Conservation (phyloP, 148 eudicot species). For the Camellia lanceoleosa region DNA sequence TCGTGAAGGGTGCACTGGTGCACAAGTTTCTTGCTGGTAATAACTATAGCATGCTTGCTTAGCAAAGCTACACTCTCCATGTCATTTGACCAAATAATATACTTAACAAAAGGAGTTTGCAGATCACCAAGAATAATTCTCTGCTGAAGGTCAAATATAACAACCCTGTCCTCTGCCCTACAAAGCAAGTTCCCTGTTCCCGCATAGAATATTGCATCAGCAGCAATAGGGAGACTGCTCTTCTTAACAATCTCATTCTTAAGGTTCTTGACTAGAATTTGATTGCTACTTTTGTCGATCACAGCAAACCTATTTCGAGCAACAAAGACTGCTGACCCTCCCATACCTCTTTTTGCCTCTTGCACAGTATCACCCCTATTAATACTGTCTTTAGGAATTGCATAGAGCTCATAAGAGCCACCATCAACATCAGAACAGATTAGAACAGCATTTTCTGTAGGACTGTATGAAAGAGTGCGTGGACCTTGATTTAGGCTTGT, state of each 20-base stretch:
- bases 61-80: constrained; percentile 91
- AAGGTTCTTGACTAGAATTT: constrained; percentile 74
- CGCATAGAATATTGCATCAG: constrained; percentile 90
- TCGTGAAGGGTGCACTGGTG: constrained; percentile 97
- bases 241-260: constrained; percentile 85
- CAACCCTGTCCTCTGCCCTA: constrained; percentile 86
- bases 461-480: constrained; percentile 83
- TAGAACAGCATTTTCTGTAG: constrained; percentile 86
- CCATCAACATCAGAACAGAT: constrained; percentile 90
- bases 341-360: constrained; percentile 79
- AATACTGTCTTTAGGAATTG: constrained; percentile 74
- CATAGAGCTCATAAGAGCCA: constrained; percentile 86
- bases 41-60: constrained; percentile 84
- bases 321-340: constrained; percentile 80
- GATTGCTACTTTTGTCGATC: constrained; percentile 83
- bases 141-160: constrained; percentile 90
- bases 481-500: constrained; percentile 80
- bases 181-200: constrained; percentile 90
- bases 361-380: constrained; percentile 72
- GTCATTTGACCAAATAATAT: constrained; percentile 92
- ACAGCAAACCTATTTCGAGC: constrained; percentile 95
- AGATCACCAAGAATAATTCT: constrained; percentile 82
- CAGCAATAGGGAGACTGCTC: constrained; percentile 61
- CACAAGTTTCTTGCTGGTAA: constrained; percentile 82
- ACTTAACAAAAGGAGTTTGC: constrained; percentile 75